phyloP scores from a whole-genome alignment of 345 rosid species.

The Aquilaria malaccensis region DNA sequence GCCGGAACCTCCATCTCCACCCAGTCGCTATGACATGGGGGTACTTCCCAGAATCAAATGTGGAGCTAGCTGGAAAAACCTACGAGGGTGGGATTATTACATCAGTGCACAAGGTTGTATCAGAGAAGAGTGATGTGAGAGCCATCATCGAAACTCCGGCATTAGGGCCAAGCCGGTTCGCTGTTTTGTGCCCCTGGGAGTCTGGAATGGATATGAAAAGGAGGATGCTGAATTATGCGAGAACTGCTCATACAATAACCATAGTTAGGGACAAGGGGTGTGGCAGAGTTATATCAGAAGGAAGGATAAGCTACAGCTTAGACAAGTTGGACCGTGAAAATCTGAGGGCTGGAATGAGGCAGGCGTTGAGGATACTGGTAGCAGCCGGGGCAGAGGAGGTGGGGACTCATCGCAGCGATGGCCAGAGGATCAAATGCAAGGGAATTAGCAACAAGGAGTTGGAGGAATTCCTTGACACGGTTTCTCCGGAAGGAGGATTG shows the following conservation, averaged over 20 bases:
- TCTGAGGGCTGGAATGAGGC: constrained; percentile 33
- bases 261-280: constrained; percentile 40
- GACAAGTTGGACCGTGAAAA: constrained; percentile 33
- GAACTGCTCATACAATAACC: constrained; percentile 44
- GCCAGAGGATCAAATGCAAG: constrained; percentile 43
- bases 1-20: constrained; percentile 65
- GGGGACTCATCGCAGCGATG: constrained; percentile 57
- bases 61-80: constrained; percentile 27
- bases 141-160: constrained; percentile 59
- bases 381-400: constrained; percentile 74
- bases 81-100: constrained; percentile 67
- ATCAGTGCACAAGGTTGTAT: constrained; percentile 23
- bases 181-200: constrained; percentile 46
- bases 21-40: constrained; percentile 81
- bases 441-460: constrained; percentile 28
- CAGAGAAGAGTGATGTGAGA: constrained; percentile 15
- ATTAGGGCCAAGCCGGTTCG: constrained; percentile 40
- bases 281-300: constrained; percentile 42
- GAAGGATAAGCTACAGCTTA: constrained; percentile 29
- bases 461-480: constrained; percentile 42
- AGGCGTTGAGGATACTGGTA: constrained; percentile 42
- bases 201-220: constrained; percentile 49
- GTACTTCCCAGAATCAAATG: constrained; percentile 60
- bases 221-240: constrained; percentile 42
- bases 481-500: constrained; percentile 29